Conservation (phyloP, 2,329 filamentous ascomycete genomes). For the Colletotrichum cuscutae region DNA sequence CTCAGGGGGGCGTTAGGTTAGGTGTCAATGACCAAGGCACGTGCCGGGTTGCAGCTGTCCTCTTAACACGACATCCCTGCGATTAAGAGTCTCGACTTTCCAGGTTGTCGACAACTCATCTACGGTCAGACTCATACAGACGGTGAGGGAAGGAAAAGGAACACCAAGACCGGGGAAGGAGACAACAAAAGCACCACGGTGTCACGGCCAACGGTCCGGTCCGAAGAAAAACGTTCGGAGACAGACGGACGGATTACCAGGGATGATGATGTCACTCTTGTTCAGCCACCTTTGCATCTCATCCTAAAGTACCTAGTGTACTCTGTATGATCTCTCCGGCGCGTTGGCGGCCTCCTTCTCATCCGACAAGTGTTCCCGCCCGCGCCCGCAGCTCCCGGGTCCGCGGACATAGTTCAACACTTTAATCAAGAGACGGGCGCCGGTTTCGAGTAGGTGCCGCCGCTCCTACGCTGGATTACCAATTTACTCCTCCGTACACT, state of each 20-base stretch:
- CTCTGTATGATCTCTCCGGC: background rate
- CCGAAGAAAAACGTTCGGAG: background rate
- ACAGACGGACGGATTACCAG: background rate
- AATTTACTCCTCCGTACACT: too few species aligned
- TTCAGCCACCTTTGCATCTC: background rate
- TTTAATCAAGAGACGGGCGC: background rate
- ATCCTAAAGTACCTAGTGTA: too few species aligned
- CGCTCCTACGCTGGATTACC: too few species aligned
- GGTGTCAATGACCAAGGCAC: background rate
- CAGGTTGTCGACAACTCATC: background rate
- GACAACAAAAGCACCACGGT: too few species aligned
- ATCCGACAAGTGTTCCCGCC: too few species aligned
- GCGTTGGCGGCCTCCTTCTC: background rate
- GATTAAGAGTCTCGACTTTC: too few species aligned
- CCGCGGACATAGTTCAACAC: background rate
- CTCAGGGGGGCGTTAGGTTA: background rate
- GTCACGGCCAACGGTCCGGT: slow-evolving; percentile 9
- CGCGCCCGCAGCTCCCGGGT: background rate
- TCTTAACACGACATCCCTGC: background rate
- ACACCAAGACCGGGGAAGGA: background rate
- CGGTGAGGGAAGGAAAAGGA: background rate
- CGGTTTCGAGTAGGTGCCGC: background rate
- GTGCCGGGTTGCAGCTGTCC: background rate
- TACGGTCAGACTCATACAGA: background rate
- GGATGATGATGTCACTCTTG: background rate